A percentile compares a stretch with the other conserved stretches of the same genome.
These are phyloP conservation scores for Pinus albicaulis DNA, from an alignment of 75 land plant species.

Conservation along the genomic window DNA sequence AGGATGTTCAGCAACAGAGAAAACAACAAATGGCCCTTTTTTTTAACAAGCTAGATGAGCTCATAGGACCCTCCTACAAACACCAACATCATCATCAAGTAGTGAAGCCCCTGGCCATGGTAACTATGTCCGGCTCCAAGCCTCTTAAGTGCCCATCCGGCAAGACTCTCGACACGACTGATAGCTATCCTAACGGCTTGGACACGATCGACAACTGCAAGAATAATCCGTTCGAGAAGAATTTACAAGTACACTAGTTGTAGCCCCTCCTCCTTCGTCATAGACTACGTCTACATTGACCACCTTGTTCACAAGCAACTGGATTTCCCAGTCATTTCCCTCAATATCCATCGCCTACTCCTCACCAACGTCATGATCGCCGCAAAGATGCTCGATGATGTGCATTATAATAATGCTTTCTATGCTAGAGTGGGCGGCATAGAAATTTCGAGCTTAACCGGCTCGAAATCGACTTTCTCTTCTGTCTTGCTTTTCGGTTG, in stretches of 20 bases:
- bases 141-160: conserved; percentile 14
- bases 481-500: conserved; percentile 68
- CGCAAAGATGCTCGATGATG: conserved; percentile 84
- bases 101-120: neutral
- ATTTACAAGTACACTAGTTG: conserved; percentile 74
- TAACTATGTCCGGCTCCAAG: conserved; percentile 1
- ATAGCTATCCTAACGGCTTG: conserved; percentile 37
- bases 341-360: conserved; percentile 80
- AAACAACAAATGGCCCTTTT: conserved; percentile 55
- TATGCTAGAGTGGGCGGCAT: conserved; percentile 82
- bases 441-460: conserved; percentile 70
- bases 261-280: conserved; percentile 81
- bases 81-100: conserved; percentile 10
- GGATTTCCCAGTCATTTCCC: conserved; percentile 60
- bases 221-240: conserved; percentile 24
- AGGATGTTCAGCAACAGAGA: conserved; percentile 22
- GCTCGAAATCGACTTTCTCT: conserved; percentile 74
- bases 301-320: conserved; percentile 46
- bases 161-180: conserved; percentile 25
- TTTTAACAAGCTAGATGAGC: conserved; percentile 46
- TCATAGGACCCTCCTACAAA: conserved; percentile 52
- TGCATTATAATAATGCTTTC: conserved; percentile 71
- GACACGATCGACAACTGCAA: conserved; percentile 6
- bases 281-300: conserved; percentile 70
- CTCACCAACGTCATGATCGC: conserved; percentile 78